Evolutionary conservation across 208 protist species (phyloP).

Genomic region (Herpetomonas samuelpessoai): DNA sequence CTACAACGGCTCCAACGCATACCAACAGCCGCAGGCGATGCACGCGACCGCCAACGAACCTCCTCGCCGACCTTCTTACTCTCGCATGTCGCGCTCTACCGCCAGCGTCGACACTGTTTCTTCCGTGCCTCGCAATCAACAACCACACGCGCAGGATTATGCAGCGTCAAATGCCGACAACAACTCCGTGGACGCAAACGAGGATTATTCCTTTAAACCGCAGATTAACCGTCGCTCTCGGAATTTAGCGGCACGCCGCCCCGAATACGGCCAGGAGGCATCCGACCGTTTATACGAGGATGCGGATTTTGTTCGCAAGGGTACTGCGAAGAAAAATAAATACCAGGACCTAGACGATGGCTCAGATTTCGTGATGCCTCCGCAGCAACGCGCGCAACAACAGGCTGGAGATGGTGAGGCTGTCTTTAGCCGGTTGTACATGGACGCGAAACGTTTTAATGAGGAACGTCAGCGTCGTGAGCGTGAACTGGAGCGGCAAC

Average conservation of each 20-base stretch:
- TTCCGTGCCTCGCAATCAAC: neutral
- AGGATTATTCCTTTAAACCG: neutral
- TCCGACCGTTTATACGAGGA: conserved; percentile 19
- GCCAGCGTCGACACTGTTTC: neutral
- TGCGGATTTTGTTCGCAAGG: conserved; percentile 9
- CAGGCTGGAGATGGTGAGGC: neutral
- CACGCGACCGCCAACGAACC: neutral
- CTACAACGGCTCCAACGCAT: neutral
- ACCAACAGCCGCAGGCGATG: neutral
- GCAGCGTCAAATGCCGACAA: neutral
- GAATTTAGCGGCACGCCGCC: neutral
- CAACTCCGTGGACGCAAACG: neutral
- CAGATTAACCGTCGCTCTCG: neutral
- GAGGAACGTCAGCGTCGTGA: conserved; percentile 31
- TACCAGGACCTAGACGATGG: neutral
- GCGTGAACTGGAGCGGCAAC: conserved; percentile 19
- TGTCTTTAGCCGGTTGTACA: conserved; percentile 62
- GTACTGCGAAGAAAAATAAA: neutral
- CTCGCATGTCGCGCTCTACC: neutral
- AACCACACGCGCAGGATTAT: neutral
- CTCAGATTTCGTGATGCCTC: neutral
- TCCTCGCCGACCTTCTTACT: neutral
- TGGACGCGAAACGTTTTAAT: conserved; percentile 51
- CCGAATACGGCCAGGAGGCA: conserved; percentile 1
- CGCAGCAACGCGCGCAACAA: neutral